Evolutionary conservation across 2,329 filamentous ascomycete species (phyloP), one percentile per base, ranked within the genome.

Genomic region (Pestalotiopsis sp.): DNA sequence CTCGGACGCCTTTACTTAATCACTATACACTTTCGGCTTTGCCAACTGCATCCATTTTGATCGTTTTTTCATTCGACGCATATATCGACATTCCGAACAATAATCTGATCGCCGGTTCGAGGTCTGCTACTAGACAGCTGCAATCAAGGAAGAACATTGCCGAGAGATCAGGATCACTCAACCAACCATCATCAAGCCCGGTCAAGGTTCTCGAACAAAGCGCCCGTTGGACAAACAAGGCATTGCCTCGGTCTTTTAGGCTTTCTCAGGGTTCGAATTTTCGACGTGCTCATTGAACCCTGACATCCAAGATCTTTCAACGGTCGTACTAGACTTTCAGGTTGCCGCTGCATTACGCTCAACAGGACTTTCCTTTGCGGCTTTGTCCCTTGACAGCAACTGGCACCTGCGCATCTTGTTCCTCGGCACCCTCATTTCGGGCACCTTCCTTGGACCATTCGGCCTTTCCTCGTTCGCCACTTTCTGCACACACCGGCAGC

Each of bases 21-120:
- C 76, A 68, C 66, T 75, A 73, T 75, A 77, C 75, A 79, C 74
- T 78, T 75, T 78, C 75, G 71, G 73, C 74, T 65, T 49, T 14
- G 23, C 27, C 61, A 31, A 52, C 59, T 31, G 66, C 68, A 56
- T 61, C 68, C 64, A 70, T 74, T 40, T 27, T 27, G 72, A 68
- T 74, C 72, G 40, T 66, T 68, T 73, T 74, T 64, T 72, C 67
- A 71, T 73, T 76, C 73, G 73, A 74, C 72, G 72, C 74, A 72
- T 74, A 73, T 74, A 69, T 69, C 68, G 56, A 70, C 72, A 72
- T 73, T 65, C 70, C 66, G 56, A 45, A 38, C 65, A 56, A 58
- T 66, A 66, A 66, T 66, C 63, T 66, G 25, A 49, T 57, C 63
- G 27, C n/a, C 49, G 62, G 17, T 40, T 25, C 27, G 38, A 27